phyloP scores from a whole-genome alignment of 176 grass and related monocot genomes.

The Raddia guianensis region DNA sequence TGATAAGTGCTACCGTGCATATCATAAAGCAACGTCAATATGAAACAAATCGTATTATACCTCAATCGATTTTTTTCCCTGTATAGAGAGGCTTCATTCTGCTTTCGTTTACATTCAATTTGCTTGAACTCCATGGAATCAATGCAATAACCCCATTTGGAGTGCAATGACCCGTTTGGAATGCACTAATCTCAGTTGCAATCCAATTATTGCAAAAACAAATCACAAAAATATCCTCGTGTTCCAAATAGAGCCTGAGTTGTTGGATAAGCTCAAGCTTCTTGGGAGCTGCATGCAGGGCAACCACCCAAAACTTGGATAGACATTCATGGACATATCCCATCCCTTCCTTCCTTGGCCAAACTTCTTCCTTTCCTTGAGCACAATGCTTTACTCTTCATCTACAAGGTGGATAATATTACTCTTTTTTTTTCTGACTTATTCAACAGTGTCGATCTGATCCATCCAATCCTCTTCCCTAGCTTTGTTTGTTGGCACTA shows the following conservation, averaged over 20 bases:
- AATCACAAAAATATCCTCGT: no score
- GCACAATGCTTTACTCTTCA: not conserved
- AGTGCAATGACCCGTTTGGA: no score
- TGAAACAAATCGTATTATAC: not conserved
- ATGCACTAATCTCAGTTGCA: no score
- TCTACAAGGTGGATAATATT: not conserved
- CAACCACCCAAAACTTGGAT: conserved; percentile 27
- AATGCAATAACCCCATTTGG: no score
- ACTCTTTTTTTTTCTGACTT: conserved; percentile 2
- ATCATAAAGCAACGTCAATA: not conserved
- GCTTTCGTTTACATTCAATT: no score
- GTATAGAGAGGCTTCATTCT: not conserved
- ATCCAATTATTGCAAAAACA: no score
- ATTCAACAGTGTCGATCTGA: not conserved
- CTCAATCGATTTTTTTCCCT: not conserved
- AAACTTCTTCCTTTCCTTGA: conserved; percentile 17
- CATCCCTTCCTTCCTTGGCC: not conserved
- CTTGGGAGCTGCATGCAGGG: not conserved
- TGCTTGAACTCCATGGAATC: no score
- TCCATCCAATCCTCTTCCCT: conserved; percentile 5
- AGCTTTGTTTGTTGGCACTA: not conserved
- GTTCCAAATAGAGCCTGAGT: no score
- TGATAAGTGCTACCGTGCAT: not conserved
- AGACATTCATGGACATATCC: not conserved
- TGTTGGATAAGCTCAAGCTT: not conserved